Base-by-base conservation (phyloP, 495 filamentous ascomycete genomes). In the Penicillium taxi region DNA sequence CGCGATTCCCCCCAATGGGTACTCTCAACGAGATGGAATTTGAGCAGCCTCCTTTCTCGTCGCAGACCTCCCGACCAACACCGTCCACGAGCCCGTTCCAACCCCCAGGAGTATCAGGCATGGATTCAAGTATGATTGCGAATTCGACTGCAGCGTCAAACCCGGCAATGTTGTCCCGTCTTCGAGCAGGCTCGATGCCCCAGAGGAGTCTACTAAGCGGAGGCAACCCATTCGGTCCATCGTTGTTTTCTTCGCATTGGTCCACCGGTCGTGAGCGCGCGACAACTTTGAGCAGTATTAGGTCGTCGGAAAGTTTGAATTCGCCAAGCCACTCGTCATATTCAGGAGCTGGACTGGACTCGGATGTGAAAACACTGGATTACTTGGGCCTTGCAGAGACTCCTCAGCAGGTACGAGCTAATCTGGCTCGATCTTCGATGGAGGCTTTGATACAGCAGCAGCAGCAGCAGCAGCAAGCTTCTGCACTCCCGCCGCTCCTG, bases 361-460 rank as follows among this genome's bases (percentile, higher is more conserved):
- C 77, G 25, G 90, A 96, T 59, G 88, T 94, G 51, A 84, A 84
- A 50, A 98, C 93, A 23, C 68, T 98, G 57, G 91, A 98, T 47
- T 98, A 96, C 52, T 74, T 98, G 50, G 91, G 91, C 26, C 72
- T 98, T 39, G 90, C 86, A 4, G 91, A 96, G 56, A 96, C 89
- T 24, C 91, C 91, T 13, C 86, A 91, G 54, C 84, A 84, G 33
- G 62, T 78, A 43, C 77, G 79, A 33, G 79, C 83, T 35, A 77
- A 74, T 35, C 69, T 94, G 44, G 75, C 78, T 31, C 79, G 79
- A 19, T 60, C 70, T 3, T 56, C 62, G 1, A 58, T 65, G 40
- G 63, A 69, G 36, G 53, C 58, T 24, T 45, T 67, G 16, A 54
- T 71, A 37, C 73, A 72, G 24, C 65, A 81, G 48, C 77, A 80